Base-by-base conservation (phyloP, 805 yeast genomes). In the Hanseniaspora lindneri region DNA sequence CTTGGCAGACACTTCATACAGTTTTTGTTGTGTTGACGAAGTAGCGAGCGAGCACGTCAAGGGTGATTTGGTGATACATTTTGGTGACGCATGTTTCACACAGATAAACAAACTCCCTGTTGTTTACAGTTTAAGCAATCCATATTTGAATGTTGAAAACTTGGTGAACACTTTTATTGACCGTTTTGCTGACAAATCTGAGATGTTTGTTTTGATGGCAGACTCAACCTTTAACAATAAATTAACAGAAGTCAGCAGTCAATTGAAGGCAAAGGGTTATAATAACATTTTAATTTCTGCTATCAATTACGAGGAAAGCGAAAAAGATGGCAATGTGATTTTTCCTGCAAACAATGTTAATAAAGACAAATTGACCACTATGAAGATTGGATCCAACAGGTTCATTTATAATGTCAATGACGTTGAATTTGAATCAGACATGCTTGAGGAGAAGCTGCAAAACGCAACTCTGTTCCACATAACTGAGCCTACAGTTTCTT, bases 11-110 rank as follows among this genome's bases (percentile, higher is more conserved):
- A 89, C 98, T 0, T 86, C 96, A 0, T 92, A 92, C 58, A 84
- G 95, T 25, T 72, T 95, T 1, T 92, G 98, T 63, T 92, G 98
- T 65, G 81, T 89, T 10, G 98, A 92, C 62, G 96, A 88, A 59
- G 94, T 89, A 24, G 97, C 98, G 0, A 94, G 96, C 0, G 88
- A 83, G 59, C 98, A 92, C 62, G 94, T 89, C 14, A 60, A 68
- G 6, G 87, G 92, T 6, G 95, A 89, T 54, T 65, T 83, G 4
- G 85, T 92, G 25, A 77, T 88, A 1, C 98, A 92, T 64, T 85
- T 88, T 63, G 98, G 98, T 2, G 94, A 86, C 60, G 89, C 97
- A 0, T 92, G 98, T 63, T 64, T 92, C 59, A 87, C 82, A 55
- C 82, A 87, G 0, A 78, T 85, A 5, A 77, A 75, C 39, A 75